Percentiles rank a stretch among this genome's conserved stretches.
phyloP scores from a whole-genome alignment of 2,329 filamentous ascomycete genomes.

The Arthrobotrys musiformis region DNA sequence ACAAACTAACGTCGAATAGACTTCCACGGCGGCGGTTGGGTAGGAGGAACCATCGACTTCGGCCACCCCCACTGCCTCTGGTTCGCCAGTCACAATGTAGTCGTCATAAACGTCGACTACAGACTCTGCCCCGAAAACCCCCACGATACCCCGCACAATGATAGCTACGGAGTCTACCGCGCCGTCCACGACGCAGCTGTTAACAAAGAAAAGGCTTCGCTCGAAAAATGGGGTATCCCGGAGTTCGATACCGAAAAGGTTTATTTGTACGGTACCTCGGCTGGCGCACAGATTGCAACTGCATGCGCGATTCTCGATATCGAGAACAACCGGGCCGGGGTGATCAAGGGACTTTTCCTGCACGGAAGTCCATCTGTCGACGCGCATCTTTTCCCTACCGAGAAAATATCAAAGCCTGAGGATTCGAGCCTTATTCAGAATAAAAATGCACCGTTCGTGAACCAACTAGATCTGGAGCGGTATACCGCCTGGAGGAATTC shows the following conservation, averaged over 20 bases:
- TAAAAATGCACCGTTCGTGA: conserved; percentile 43
- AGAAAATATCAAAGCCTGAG: conserved; percentile 21
- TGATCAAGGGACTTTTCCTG: conserved; percentile 38
- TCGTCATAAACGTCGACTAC: conserved; percentile 43
- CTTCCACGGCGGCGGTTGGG: conserved; percentile 52
- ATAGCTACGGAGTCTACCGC: conserved; percentile 40
- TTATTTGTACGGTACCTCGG: conserved; percentile 38
- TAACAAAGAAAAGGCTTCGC: not conserved
- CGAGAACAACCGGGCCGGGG: not conserved
- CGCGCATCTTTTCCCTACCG: conserved; percentile 28
- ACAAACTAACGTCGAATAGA: no score
- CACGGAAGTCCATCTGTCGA: conserved; percentile 10
- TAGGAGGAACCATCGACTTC: conserved; percentile 29
- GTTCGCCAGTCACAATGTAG: conserved; percentile 44
- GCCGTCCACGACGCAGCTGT: conserved; percentile 2
- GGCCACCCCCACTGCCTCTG: conserved; percentile 44
- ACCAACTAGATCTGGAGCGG: not conserved
- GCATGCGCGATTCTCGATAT: conserved; percentile 39
- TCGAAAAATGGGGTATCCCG: conserved; percentile 33
- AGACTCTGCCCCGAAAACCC: conserved; percentile 37
- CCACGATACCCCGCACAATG: conserved; percentile 25
- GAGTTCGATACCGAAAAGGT: conserved; percentile 30
- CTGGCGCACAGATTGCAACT: conserved; percentile 29
- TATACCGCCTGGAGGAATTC: conserved; percentile 37
- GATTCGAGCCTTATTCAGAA: conserved; percentile 33